Evolutionary conservation across 2,329 filamentous ascomycete genomes (phyloP).

Genomic region (Fusarium poae): DNA sequence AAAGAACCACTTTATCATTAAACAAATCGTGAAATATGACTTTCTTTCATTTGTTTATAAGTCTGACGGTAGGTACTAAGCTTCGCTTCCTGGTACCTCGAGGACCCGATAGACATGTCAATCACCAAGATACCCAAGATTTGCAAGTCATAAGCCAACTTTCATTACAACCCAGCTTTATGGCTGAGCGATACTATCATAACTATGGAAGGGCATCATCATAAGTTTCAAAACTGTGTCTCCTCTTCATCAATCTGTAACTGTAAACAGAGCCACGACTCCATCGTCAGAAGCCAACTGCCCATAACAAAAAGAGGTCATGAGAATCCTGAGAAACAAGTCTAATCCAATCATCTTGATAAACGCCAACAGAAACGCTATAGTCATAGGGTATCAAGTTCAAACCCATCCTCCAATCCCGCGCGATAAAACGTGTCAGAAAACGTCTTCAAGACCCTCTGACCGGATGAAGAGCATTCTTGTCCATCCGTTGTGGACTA

Average conservation of each 20-base stretch:
- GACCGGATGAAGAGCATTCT: slow-evolving; percentile 33
- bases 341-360: slow-evolving; percentile 40
- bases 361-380: slow-evolving; percentile 33
- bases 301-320: slow-evolving; percentile 26
- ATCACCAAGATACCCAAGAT: background rate
- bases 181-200: slow-evolving; percentile 21
- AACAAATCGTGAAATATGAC: background rate
- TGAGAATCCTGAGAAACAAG: slow-evolving; percentile 42
- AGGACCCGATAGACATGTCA: background rate
- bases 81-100: no score
- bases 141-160: slow-evolving; percentile 9
- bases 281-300: slow-evolving; percentile 37
- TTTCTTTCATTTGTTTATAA: background rate
- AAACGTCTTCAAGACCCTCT: slow-evolving; percentile 27
- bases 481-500: slow-evolving; percentile 21
- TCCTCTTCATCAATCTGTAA: slow-evolving; percentile 44
- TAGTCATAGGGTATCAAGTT: slow-evolving; percentile 47
- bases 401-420: slow-evolving; percentile 40
- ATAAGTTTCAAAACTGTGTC: slow-evolving; percentile 22
- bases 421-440: slow-evolving; percentile 24
- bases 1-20: background rate
- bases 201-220: slow-evolving; percentile 29
- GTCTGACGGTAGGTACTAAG: no score
- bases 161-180: slow-evolving; percentile 31
- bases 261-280: slow-evolving; percentile 42